Conservation (phyloP, 805 yeast species). For the Brettanomyces bruxellensis region DNA sequence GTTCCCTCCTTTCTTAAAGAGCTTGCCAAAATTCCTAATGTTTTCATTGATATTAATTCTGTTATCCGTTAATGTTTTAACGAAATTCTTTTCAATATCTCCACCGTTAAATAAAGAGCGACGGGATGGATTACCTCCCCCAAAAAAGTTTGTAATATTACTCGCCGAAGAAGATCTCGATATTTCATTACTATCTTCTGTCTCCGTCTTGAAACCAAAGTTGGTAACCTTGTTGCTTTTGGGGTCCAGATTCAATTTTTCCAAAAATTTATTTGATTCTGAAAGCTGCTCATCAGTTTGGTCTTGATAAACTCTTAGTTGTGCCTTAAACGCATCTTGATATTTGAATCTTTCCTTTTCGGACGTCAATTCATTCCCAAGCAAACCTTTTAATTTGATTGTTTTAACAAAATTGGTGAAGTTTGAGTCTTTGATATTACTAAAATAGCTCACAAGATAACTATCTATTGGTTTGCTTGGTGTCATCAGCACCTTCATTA, state of each 20-base stretch:
- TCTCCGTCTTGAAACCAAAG: too few relatives aligned
- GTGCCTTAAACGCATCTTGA: slow-evolving; percentile 30
- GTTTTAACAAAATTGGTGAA: slow-evolving; percentile 56
- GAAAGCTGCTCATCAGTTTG: slow-evolving; percentile 12
- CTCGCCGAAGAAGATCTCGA: slow-evolving; percentile 6
- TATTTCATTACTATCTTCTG: too few relatives aligned
- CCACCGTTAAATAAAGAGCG: slow-evolving; percentile 26
- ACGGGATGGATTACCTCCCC: not conserved
- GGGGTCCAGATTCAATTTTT: slow-evolving; percentile 12
- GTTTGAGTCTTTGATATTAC: slow-evolving; percentile 56
- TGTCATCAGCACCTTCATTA: slow-evolving; percentile 62
- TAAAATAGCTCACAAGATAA: slow-evolving; percentile 57
- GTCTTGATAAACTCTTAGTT: slow-evolving; percentile 27
- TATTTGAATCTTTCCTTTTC: slow-evolving; percentile 30
- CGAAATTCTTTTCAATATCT: slow-evolving; percentile 34
- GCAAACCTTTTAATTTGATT: slow-evolving; percentile 49
- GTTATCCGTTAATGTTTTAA: slow-evolving; percentile 39
- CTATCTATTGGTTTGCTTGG: slow-evolving; percentile 56
- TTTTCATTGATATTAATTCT: slow-evolving; percentile 63
- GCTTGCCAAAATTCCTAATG: slow-evolving; percentile 48
- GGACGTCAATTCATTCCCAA: slow-evolving; percentile 18
- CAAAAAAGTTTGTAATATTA: slow-evolving; percentile 6
- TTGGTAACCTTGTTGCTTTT: not conserved
- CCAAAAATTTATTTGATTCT: slow-evolving; percentile 21
- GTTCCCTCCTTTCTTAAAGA: slow-evolving; percentile 29